Percentiles rank a stretch among this genome's conserved stretches.
Evolutionary conservation across 2,329 filamentous ascomycete genomes (phyloP).

Genomic region (Byssoonygena ceratinophila): DNA sequence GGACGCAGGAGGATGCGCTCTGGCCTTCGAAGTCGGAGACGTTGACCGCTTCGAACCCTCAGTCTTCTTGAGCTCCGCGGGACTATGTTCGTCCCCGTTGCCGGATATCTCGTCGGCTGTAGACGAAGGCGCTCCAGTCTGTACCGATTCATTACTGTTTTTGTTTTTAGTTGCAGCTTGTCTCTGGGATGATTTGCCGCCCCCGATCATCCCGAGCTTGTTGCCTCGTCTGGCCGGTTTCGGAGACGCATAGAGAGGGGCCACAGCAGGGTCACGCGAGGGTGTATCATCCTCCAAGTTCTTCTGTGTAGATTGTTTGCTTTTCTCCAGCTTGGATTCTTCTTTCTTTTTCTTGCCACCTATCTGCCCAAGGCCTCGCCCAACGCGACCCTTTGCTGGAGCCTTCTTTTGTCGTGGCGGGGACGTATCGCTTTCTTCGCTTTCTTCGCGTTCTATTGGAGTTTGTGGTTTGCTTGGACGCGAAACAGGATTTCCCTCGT

Average conservation of each 20-base stretch:
- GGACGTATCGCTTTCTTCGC: constrained; percentile 3
- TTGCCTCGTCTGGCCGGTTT: constrained; percentile 20
- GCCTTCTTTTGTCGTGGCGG: constrained; percentile 5
- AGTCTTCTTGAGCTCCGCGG: constrained; percentile 2
- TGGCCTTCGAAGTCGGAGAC: constrained; percentile 14
- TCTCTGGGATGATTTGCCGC: constrained; percentile 6
- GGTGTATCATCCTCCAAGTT: background rate
- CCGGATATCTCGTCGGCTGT: background rate
- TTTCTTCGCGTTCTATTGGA: constrained; percentile 6
- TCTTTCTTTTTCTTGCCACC: constrained; percentile 24
- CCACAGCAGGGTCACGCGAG: background rate
- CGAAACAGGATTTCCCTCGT: constrained; percentile 7
- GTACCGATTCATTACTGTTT: background rate
- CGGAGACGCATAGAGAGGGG: constrained; percentile 6
- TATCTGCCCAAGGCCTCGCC: constrained; percentile 25
- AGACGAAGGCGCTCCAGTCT: background rate
- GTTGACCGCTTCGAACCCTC: constrained; percentile 11
- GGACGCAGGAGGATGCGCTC: constrained; percentile 8
- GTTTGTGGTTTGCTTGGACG: constrained; percentile 11
- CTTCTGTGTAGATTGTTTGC: constrained; percentile 17
- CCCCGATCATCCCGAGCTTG: constrained; percentile 31
- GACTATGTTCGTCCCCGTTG: background rate
- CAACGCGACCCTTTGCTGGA: constrained; percentile 13
- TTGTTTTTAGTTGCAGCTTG: constrained; percentile 9
- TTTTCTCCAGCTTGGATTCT: background rate